Conservation (phyloP, 306 rosid species). For the Glycine soja region DNA sequence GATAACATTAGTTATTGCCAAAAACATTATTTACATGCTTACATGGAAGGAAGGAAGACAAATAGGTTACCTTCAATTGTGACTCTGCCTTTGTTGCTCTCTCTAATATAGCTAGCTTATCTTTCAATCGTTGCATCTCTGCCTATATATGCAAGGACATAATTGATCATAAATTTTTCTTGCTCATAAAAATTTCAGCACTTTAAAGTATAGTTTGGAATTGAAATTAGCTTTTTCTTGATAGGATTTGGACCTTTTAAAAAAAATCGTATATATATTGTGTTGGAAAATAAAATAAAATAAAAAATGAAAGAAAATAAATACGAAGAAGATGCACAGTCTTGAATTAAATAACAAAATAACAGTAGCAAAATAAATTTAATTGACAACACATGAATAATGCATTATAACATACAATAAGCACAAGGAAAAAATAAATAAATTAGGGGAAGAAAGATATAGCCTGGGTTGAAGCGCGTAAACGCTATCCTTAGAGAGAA, state of each 20-base stretch:
- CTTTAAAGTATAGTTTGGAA: constrained; percentile 8
- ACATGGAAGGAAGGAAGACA: not conserved
- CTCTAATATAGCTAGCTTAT: constrained; percentile 77
- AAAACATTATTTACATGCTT: not conserved
- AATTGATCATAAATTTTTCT: constrained; percentile 29
- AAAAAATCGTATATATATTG: too few relatives aligned
- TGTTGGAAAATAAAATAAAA: too few relatives aligned
- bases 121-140: constrained; percentile 87
- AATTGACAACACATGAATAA: too few relatives aligned
- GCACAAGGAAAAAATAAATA: too few relatives aligned
- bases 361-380: too few relatives aligned
- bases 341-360: too few relatives aligned
- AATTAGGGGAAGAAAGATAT: too few relatives aligned
- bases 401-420: too few relatives aligned
- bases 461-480: too few relatives aligned
- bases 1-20: not conserved
- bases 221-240: constrained; percentile 20
- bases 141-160: constrained; percentile 59
- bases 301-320: too few relatives aligned
- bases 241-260: not conserved
- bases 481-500: too few relatives aligned
- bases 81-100: constrained; percentile 96
- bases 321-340: too few relatives aligned
- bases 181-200: not conserved
- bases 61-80: constrained; percentile 73